Base-by-base conservation (phyloP, 495 filamentous ascomycete genomes). In the Lentithecium fluviatile region DNA sequence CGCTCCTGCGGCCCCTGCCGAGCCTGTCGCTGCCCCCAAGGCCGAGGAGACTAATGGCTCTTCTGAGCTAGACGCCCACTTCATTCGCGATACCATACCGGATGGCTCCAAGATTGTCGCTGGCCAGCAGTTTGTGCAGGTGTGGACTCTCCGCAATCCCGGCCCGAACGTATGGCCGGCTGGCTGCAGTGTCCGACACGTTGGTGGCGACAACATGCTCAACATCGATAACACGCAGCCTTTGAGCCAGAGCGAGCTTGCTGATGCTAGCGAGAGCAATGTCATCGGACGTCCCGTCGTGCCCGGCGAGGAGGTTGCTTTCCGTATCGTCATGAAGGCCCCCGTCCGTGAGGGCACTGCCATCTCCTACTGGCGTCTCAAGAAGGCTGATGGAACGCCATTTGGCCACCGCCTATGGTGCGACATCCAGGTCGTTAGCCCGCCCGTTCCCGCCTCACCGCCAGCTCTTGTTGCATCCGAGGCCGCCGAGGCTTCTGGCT, bases 401-500 rank as follows among this genome's bases (percentile, higher is more conserved):
- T 97, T 99, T 60, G 94, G 94, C 47, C 89, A 95, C 75, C 86
- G 88, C 68, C 78, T 99, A 36, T 99, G 94, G 94, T 97, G 93
- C 71, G 91, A 97, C 60, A 80, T 99, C 64, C 80, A 84, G 53
- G 47, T 62, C 37, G 58, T 52, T 6, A 36, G 45, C 25, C 51
- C 61, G 11, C 61, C 56, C 23, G 25, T 42, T 26, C 48, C 62
- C 45, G 15, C 45, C 23, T 47, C 52, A 12, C 11, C 42, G n/a
- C 21, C 60, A 17, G 20, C 46, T 36, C 40, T 45, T 24, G 20
- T 40, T 8, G 19, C 43, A 5, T 24, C 2, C 15, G 37, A 56
- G 45, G 1, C 38, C 23, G 15, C 48, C 13, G 51, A 55, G 32
- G 29, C 24, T 6, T 40, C 56, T 6, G 21, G 38, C 25, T 50